A percentile compares a stretch with the other conserved stretches of the same genome.
Evolutionary conservation across 441 rosid species (phyloP).

Genomic region (Cnidoscolus chayamansa): DNA sequence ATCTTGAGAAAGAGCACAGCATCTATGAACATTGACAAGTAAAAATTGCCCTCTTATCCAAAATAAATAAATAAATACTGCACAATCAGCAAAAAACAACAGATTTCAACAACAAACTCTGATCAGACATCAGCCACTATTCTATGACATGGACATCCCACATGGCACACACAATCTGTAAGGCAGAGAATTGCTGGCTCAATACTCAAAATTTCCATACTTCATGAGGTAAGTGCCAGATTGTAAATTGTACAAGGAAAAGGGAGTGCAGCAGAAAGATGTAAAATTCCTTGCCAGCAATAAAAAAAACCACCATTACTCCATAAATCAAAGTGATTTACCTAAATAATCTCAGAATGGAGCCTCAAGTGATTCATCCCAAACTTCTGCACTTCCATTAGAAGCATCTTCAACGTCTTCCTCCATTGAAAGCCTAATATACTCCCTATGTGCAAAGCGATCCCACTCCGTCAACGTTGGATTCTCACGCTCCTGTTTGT

Average conservation of each 20-base stretch:
- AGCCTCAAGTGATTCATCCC: constrained; percentile 98
- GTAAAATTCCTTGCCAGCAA: not conserved
- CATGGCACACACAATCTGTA: not conserved
- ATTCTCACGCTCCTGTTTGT: constrained; percentile 86
- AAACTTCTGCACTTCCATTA: constrained; percentile 92
- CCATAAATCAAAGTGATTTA: constrained; percentile 17
- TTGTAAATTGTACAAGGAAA: too few relatives aligned
- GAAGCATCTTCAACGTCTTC: constrained; percentile 97
- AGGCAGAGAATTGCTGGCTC: too few relatives aligned
- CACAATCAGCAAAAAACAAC: not conserved
- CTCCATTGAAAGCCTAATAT: constrained; percentile 95
- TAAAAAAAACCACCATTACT: not conserved
- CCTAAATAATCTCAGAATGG: constrained; percentile 56
- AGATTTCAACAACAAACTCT: not conserved
- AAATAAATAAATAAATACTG: not conserved
- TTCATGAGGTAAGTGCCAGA: not conserved
- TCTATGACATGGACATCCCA: not conserved
- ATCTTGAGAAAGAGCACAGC: not conserved
- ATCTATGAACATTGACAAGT: not conserved
- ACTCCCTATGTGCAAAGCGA: constrained; percentile 97
- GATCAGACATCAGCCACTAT: not conserved
- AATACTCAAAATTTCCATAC: not conserved
- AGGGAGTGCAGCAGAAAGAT: not conserved
- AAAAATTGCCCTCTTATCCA: not conserved
- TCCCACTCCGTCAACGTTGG: constrained; percentile 99